phyloP scores from a whole-genome alignment of 352 stramenopile species.

The Phytophthora tentaculata region DNA sequence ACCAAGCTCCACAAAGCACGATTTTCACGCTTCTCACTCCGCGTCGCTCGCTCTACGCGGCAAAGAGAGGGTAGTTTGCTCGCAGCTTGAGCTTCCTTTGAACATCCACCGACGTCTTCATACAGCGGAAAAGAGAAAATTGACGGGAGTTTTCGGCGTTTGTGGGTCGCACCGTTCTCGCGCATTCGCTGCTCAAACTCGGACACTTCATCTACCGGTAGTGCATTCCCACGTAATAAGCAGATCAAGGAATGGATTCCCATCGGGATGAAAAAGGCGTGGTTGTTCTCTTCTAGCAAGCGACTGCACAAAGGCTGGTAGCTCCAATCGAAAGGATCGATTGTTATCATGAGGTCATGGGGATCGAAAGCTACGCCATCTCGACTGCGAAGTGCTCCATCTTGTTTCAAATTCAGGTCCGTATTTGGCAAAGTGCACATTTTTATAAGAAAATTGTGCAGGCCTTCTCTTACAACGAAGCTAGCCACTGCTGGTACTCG shows the following conservation, averaged over 20 bases:
- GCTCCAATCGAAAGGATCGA: constrained; percentile 75
- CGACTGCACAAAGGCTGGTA: constrained; percentile 39
- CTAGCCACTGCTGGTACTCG: constrained; percentile 36
- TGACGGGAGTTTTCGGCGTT: constrained; percentile 35
- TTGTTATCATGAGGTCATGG: constrained; percentile 44
- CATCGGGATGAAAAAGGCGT: constrained; percentile 49
- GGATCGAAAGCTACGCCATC: constrained; percentile 28
- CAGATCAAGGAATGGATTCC: constrained; percentile 44
- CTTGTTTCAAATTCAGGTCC: background rate
- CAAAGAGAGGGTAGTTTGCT: constrained; percentile 17
- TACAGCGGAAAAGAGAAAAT: constrained; percentile 46
- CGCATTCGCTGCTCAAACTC: constrained; percentile 37
- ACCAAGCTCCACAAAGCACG: constrained; percentile 26
- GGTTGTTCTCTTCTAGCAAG: constrained; percentile 26
- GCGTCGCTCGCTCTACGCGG: background rate
- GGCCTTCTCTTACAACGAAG: constrained; percentile 45
- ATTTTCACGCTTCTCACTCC: constrained; percentile 7
- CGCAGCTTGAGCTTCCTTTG: background rate
- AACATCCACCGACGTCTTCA: background rate
- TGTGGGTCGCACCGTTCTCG: background rate
- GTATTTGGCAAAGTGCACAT: constrained; percentile 22
- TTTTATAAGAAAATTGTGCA: constrained; percentile 51
- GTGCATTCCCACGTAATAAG: constrained; percentile 36
- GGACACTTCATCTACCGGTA: constrained; percentile 60
- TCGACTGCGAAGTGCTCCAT: background rate